These are phyloP conservation scores for Trebouxia sp. DNA, from an alignment of 139 green algal genomes.

Conservation along the genomic window DNA sequence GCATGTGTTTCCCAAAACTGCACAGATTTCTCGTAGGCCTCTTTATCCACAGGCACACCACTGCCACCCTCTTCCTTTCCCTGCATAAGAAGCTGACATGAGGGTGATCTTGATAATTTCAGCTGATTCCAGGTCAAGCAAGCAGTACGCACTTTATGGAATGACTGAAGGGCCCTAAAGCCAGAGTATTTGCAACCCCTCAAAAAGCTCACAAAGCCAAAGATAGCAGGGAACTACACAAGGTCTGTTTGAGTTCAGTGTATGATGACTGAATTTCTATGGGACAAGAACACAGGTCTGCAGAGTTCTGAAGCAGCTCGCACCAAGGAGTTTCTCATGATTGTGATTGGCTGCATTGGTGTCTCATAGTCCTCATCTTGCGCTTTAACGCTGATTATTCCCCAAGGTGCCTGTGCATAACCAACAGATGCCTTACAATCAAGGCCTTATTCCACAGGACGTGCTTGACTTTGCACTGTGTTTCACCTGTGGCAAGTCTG, in stretches of 20 bases:
- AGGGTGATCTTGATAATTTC: background rate
- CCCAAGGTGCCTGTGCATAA: slow-evolving; percentile 73
- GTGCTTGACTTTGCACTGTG: background rate
- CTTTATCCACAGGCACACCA: slow-evolving; percentile 79
- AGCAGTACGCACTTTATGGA: background rate
- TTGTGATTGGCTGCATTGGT: slow-evolving; percentile 95
- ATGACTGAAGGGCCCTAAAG: background rate
- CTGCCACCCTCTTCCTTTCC: slow-evolving; percentile 83
- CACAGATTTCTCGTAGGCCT: slow-evolving; percentile 74
- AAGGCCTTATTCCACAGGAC: slow-evolving; percentile 36
- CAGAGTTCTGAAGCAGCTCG: too few species aligned
- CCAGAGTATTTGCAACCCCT: background rate
- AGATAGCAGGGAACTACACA: background rate
- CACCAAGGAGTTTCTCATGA: slow-evolving; percentile 91
- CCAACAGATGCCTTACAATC: background rate
- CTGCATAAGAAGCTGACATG: slow-evolving; percentile 33
- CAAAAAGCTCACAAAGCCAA: background rate
- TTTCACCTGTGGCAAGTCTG: slow-evolving; percentile 16
- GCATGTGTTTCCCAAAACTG: slow-evolving; percentile 86
- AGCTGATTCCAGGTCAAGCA: too few species aligned
- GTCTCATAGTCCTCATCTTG: slow-evolving; percentile 86
- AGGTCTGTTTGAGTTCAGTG: background rate
- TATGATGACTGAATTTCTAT: too few species aligned
- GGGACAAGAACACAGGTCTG: too few species aligned
- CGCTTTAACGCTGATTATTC: slow-evolving; percentile 91